These are phyloP conservation scores for Polygonum maritimum DNA, from an alignment of 148 eudicot species.

Conservation along the genomic window DNA sequence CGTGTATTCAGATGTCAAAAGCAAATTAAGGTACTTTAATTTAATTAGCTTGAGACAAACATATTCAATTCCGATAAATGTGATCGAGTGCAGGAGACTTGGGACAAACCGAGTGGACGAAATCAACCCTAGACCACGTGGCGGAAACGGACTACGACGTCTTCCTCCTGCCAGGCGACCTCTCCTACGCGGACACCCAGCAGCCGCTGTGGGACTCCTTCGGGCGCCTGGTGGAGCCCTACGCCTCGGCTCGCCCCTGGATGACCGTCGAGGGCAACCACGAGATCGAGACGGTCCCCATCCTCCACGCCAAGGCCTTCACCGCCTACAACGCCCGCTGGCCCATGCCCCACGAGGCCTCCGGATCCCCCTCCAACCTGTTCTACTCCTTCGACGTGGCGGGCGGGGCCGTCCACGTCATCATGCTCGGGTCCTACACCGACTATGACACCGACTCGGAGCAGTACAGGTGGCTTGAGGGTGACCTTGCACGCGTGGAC, in stretches of 20 bases:
- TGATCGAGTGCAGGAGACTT: conserved; percentile 53
- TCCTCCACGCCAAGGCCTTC: conserved; percentile 37
- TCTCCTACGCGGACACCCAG: conserved; percentile 61
- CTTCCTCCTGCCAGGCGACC: conserved; percentile 58
- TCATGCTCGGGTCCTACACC: conserved; percentile 71
- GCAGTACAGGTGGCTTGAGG: conserved; percentile 67
- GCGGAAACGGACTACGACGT: conserved; percentile 48
- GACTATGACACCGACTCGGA: conserved; percentile 43
- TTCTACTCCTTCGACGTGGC: conserved; percentile 68
- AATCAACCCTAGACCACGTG: conserved; percentile 47
- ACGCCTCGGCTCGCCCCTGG: conserved; percentile 65
- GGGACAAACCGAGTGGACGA: conserved; percentile 82
- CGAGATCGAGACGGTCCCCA: conserved; percentile 49
- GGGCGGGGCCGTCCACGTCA: conserved; percentile 30
- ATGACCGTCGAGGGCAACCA: conserved; percentile 81
- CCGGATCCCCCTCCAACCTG: conserved; percentile 54
- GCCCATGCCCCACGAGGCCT: conserved; percentile 57
- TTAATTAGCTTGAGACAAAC: too few species aligned
- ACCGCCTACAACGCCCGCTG: conserved; percentile 63
- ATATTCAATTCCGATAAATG: not conserved
- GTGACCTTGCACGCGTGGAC: conserved; percentile 38
- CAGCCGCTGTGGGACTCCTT: conserved; percentile 83
- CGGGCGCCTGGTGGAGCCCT: conserved; percentile 63
- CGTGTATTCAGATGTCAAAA: too few species aligned
- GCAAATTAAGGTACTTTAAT: too few species aligned